phyloP scores from a whole-genome alignment of 2,329 filamentous ascomycete genomes.

The Epichloe bromicola region DNA sequence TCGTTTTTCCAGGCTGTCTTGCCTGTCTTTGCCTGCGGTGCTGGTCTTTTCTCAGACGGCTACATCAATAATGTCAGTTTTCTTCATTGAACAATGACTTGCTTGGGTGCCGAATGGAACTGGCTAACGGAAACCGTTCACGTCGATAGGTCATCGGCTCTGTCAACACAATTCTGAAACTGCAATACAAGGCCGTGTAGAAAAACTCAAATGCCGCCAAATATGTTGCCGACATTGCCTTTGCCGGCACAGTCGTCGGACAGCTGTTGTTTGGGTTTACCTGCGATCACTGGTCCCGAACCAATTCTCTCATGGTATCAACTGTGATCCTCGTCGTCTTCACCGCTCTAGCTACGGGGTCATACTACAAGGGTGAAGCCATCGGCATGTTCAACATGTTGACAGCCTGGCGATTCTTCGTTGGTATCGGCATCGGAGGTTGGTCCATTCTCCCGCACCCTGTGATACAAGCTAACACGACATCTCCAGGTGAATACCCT shows the following conservation, averaged over 20 bases:
- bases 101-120: not conserved
- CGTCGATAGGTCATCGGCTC: conserved; percentile 64
- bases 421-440: conserved; percentile 65
- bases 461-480: conserved; percentile 22
- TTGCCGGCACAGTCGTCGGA: conserved; percentile 74
- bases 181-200: conserved; percentile 60
- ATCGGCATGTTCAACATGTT: conserved; percentile 63
- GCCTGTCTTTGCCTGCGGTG: conserved; percentile 78
- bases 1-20: conserved; percentile 16
- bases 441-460: conserved; percentile 25
- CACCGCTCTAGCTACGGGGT: conserved; percentile 63
- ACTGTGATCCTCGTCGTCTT: conserved; percentile 79
- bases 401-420: conserved; percentile 74
- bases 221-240: conserved; percentile 72
- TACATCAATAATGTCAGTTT: conserved; percentile 69
- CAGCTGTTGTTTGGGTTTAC: conserved; percentile 71
- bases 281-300: conserved; percentile 74
- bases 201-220: conserved; percentile 52
- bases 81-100: not conserved
- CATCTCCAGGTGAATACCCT: conserved; percentile 52
- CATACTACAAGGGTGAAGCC: conserved; percentile 58
- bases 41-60: conserved; percentile 81
- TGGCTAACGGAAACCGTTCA: not conserved
- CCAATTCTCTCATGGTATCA: conserved; percentile 66
- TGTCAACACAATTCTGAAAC: conserved; percentile 62